Evolutionary conservation across 2,329 filamentous ascomycete genomes (phyloP).

Genomic region (Penicillium italicum): DNA sequence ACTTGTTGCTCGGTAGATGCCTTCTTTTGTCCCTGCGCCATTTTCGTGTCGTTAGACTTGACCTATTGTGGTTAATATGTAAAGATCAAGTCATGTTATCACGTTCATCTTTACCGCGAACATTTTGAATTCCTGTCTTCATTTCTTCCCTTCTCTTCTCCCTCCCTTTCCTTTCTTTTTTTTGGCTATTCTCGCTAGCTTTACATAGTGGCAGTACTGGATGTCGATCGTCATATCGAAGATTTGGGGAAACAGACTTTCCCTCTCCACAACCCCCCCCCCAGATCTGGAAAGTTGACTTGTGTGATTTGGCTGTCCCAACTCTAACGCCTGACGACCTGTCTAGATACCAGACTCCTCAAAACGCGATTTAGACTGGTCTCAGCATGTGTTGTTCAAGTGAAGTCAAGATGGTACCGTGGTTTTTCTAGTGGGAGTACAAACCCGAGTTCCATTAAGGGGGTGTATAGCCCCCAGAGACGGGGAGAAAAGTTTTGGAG

Average conservation of each 20-base stretch:
- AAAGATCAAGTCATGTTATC: background rate
- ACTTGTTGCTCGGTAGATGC: background rate
- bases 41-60: background rate
- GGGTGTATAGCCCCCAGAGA: background rate
- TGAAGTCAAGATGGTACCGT: background rate
- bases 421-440: background rate
- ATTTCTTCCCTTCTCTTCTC: background rate
- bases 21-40: background rate
- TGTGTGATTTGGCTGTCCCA: background rate
- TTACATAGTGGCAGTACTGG: background rate
- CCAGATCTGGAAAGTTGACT: background rate
- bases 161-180: background rate
- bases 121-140: background rate
- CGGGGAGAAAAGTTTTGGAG: background rate
- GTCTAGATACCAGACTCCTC: no score
- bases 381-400: background rate
- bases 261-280: background rate
- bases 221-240: slow-evolving; percentile 1
- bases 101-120: no score
- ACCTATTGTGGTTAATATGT: background rate
- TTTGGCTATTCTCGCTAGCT: background rate
- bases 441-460: background rate
- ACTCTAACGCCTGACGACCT: background rate
- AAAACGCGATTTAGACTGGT: background rate
- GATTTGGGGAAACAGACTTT: background rate